Evolutionary conservation across 345 rosid species (phyloP).

Genomic region (Stellera chamaejasme): DNA sequence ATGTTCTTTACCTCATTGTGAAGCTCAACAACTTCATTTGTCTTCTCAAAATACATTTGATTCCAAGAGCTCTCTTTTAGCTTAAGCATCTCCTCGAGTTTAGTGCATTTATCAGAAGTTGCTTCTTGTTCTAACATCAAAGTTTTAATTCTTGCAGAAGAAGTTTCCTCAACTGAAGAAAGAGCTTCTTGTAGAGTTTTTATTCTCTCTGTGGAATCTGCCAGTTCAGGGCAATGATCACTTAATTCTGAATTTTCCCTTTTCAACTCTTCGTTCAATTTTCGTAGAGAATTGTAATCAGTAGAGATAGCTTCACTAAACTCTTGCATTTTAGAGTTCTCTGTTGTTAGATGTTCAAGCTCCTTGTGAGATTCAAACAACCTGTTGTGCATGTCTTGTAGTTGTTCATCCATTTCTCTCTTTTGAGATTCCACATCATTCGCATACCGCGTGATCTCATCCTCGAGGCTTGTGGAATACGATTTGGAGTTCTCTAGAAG

Average conservation of each 20-base stretch:
- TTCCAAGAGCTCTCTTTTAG: constrained; percentile 21
- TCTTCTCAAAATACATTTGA: constrained; percentile 26
- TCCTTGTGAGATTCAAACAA: constrained; percentile 25
- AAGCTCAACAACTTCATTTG: constrained; percentile 30
- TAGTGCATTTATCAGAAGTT: constrained; percentile 26
- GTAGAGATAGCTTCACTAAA: constrained; percentile 18
- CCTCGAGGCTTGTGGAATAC: constrained; percentile 15
- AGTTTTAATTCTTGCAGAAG: constrained; percentile 27
- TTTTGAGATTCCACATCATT: constrained; percentile 19
- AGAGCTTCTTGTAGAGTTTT: constrained; percentile 29
- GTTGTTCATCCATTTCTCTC: constrained; percentile 14
- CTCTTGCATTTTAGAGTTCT: constrained; percentile 20
- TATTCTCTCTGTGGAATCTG: constrained; percentile 23
- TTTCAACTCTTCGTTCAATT: constrained; percentile 26
- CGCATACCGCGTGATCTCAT: constrained; percentile 26
- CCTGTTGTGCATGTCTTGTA: constrained; percentile 16
- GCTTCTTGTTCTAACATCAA: constrained; percentile 26
- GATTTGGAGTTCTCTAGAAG: constrained; percentile 25
- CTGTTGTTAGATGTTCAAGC: constrained; percentile 21
- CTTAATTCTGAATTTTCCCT: constrained; percentile 27
- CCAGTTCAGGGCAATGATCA: constrained; percentile 17
- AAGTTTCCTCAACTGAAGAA: constrained; percentile 28
- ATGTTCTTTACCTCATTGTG: constrained; percentile 20
- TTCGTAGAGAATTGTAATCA: constrained; percentile 26
- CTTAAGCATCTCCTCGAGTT: constrained; percentile 26